These are phyloP conservation scores for Leccinum subtestaceum DNA, from an alignment of 768 basidiomycete species.

Conservation along the genomic window DNA sequence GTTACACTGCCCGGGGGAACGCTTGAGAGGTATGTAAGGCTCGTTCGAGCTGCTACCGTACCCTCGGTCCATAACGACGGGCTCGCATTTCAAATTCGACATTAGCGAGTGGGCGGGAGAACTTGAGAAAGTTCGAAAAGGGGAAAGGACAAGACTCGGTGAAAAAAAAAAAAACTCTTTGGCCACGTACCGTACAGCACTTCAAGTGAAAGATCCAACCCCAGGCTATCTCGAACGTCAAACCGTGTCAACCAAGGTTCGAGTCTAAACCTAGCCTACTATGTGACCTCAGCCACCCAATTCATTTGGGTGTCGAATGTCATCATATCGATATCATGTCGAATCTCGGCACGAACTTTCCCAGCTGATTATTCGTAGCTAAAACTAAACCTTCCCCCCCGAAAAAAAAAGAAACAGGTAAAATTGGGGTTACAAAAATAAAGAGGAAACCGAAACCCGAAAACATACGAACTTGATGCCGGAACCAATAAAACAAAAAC, in stretches of 20 bases:
- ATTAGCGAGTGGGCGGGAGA: neutral
- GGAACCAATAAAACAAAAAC: neutral
- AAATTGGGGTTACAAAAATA: neutral
- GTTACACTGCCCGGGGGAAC: neutral
- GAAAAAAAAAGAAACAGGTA: neutral
- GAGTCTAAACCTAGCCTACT: neutral
- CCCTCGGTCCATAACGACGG: constrained; percentile 1
- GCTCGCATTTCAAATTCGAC: neutral
- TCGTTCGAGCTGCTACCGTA: neutral
- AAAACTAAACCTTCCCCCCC: neutral
- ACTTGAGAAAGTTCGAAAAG: neutral
- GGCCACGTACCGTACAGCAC: neutral
- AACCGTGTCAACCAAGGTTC: neutral
- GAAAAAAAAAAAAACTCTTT: neutral
- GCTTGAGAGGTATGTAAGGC: neutral
- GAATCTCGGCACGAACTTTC: neutral
- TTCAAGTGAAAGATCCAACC: neutral
- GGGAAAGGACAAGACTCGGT: neutral
- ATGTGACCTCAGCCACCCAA: neutral
- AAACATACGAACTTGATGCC: neutral
- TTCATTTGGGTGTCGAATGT: neutral
- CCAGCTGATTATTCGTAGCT: neutral
- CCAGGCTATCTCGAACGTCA: neutral
- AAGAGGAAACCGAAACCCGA: neutral
- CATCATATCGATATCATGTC: neutral